These are phyloP conservation scores for Escovopsis weberi DNA, from an alignment of 2,329 filamentous ascomycete species.

Conservation along the genomic window DNA sequence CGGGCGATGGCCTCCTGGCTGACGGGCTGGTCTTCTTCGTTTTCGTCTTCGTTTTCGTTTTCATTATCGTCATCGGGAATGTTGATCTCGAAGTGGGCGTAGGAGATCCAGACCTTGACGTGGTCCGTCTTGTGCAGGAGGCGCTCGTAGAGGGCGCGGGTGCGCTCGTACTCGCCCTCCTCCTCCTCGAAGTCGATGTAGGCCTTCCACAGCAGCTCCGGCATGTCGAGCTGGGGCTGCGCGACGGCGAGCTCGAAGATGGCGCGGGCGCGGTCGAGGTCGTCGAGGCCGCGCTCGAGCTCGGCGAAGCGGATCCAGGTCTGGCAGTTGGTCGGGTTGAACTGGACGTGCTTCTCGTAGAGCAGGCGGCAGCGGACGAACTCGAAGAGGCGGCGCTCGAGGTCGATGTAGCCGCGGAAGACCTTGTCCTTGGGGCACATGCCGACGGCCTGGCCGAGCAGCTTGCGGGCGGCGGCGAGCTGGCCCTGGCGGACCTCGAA, in stretches of 20 bases:
- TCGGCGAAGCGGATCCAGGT: slow-evolving; percentile 97
- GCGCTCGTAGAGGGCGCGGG: slow-evolving; percentile 73
- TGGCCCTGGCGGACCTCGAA: slow-evolving; percentile 85
- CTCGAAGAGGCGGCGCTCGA: slow-evolving; percentile 88
- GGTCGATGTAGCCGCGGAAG: slow-evolving; percentile 83
- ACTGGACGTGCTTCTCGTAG: slow-evolving; percentile 88
- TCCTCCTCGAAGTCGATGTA: slow-evolving; percentile 99
- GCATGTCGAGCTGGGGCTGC: slow-evolving; percentile 84
- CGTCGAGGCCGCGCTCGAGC: slow-evolving; percentile 80
- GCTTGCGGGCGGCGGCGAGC: slow-evolving; percentile 68
- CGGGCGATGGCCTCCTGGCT: slow-evolving; percentile 73
- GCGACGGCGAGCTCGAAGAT: slow-evolving; percentile 85
- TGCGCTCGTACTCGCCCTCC: slow-evolving; percentile 77
- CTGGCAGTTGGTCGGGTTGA: slow-evolving; percentile 78
- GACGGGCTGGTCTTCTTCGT: slow-evolving; percentile 52
- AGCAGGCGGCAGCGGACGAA: slow-evolving; percentile 82
- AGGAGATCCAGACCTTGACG: slow-evolving; percentile 98
- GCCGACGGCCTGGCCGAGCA: slow-evolving; percentile 77
- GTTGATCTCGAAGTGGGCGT: slow-evolving; percentile 96
- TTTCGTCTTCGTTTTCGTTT: slow-evolving; percentile 25
- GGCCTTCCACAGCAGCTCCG: slow-evolving; percentile 90
- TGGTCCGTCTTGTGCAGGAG: slow-evolving; percentile 91
- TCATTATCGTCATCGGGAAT: slow-evolving; percentile 59
- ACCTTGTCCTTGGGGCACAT: slow-evolving; percentile 94
- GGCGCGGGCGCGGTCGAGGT: slow-evolving; percentile 71